Conservation (phyloP, 305 asterid species). For the Plantago coronopus region DNA sequence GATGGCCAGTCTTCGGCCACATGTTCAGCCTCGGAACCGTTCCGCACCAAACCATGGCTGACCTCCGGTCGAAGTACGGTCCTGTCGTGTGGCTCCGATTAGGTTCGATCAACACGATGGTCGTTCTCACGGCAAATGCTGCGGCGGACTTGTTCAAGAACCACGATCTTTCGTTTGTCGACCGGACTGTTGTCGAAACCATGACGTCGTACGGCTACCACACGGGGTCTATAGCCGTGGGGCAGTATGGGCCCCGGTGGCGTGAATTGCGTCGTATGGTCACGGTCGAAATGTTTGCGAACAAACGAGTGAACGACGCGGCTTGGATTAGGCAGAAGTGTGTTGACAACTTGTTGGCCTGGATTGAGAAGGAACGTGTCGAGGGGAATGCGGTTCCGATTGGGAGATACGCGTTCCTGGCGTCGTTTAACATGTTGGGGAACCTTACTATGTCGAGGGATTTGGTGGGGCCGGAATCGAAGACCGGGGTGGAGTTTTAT, state of each 20-base stretch:
- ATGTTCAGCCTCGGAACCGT: constrained; percentile 50
- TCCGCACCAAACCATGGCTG: constrained; percentile 48
- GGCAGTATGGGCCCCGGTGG: constrained; percentile 57
- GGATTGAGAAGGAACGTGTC: constrained; percentile 39
- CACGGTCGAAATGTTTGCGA: constrained; percentile 48
- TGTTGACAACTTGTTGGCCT: constrained; percentile 39
- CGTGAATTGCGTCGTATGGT: constrained; percentile 43
- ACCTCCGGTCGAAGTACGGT: constrained; percentile 35
- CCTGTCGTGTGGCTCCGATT: constrained; percentile 55
- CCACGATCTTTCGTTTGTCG: constrained; percentile 51
- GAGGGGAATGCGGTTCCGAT: constrained; percentile 26
- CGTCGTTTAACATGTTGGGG: constrained; percentile 51
- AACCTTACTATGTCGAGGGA: constrained; percentile 44
- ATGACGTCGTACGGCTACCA: constrained; percentile 38
- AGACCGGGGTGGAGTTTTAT: constrained; percentile 41
- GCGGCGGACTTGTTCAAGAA: constrained; percentile 59
- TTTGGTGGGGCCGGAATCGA: constrained; percentile 38
- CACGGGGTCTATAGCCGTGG: constrained; percentile 40
- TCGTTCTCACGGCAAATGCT: constrained; percentile 39
- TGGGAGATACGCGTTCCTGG: constrained; percentile 37
- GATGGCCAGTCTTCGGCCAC: constrained; percentile 69
- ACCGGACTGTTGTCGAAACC: constrained; percentile 40
- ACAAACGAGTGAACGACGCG: constrained; percentile 44
- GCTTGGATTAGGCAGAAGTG: constrained; percentile 38
- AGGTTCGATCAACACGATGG: constrained; percentile 60